phyloP scores from a whole-genome alignment of 345 rosid genomes.

The Hibiscus tridactylites region DNA sequence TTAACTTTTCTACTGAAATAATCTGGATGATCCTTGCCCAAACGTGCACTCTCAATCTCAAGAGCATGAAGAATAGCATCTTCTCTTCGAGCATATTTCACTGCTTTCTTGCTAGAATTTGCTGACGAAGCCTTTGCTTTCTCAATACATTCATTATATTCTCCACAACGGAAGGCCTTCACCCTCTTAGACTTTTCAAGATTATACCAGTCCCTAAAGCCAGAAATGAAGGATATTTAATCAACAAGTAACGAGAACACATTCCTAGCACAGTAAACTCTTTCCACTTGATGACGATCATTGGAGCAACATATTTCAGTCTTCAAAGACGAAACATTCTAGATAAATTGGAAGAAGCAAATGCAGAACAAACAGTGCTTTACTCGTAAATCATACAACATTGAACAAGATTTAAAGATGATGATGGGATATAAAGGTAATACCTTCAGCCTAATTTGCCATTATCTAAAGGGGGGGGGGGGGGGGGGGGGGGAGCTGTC shows the following conservation, averaged over 20 bases:
- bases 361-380: background rate
- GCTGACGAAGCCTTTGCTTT: conserved; percentile 80
- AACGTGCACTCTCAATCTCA: conserved; percentile 71
- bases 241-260: background rate
- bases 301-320: background rate
- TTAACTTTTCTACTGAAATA: conserved; percentile 26
- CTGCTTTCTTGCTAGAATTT: conserved; percentile 56
- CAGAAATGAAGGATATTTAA: conserved; percentile 8
- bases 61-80: conserved; percentile 90
- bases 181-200: conserved; percentile 92
- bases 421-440: background rate
- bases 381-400: background rate
- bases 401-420: background rate
- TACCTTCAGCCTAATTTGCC: background rate
- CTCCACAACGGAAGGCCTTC: conserved; percentile 96
- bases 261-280: background rate
- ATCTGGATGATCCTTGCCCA: conserved; percentile 43
- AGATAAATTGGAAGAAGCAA: background rate
- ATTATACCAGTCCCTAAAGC: conserved; percentile 85
- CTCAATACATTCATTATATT: conserved; percentile 69
- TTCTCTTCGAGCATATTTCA: conserved; percentile 84
- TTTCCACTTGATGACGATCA: background rate
- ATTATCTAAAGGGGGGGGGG: background rate
- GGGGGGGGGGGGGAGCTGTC: background rate
- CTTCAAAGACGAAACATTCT: background rate